A percentile compares a stretch with the other conserved stretches of the same genome.
Evolutionary conservation across 2,329 filamentous ascomycete species (phyloP).

Genomic region (Pseudogymnoascus pannorum): DNA sequence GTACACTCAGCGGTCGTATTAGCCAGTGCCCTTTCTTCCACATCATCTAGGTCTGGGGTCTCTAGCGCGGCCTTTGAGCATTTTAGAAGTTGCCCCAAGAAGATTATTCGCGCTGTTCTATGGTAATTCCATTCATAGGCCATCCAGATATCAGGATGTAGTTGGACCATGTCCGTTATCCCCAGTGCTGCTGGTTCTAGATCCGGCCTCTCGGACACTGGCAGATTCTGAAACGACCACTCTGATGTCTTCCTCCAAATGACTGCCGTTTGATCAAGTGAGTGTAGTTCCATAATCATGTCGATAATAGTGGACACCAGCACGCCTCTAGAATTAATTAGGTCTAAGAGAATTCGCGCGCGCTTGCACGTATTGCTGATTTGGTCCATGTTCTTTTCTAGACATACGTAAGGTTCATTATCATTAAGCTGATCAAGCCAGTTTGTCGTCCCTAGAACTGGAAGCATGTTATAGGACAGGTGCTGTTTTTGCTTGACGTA

Average conservation of each 20-base stretch:
- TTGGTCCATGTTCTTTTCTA: slow-evolving; percentile 26
- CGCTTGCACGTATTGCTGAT: slow-evolving; percentile 28
- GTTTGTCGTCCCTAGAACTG: slow-evolving; percentile 25
- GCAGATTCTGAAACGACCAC: slow-evolving; percentile 29
- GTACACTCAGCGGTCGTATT: slow-evolving; percentile 20
- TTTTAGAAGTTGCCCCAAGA: slow-evolving; percentile 30
- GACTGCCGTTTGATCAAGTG: slow-evolving; percentile 27
- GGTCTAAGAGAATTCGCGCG: slow-evolving; percentile 25
- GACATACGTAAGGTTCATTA: slow-evolving; percentile 20
- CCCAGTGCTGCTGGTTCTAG: not conserved
- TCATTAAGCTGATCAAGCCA: slow-evolving; percentile 30
- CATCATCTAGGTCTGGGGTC: slow-evolving; percentile 9
- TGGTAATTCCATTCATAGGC: slow-evolving; percentile 38
- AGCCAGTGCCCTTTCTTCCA: slow-evolving; percentile 3
- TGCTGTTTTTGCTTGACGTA: slow-evolving; percentile 30
- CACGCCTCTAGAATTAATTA: slow-evolving; percentile 12
- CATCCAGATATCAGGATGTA: slow-evolving; percentile 35
- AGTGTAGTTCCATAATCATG: slow-evolving; percentile 27
- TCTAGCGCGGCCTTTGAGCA: slow-evolving; percentile 22
- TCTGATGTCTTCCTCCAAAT: slow-evolving; percentile 29
- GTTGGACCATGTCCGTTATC: slow-evolving; percentile 26
- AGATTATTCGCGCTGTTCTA: slow-evolving; percentile 32
- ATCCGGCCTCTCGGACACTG: slow-evolving; percentile 17
- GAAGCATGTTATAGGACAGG: slow-evolving; percentile 27
- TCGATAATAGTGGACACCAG: slow-evolving; percentile 18